phyloP scores from a whole-genome alignment of 1,284 basidiomycete genomes.

The Rhodotorula sp. region DNA sequence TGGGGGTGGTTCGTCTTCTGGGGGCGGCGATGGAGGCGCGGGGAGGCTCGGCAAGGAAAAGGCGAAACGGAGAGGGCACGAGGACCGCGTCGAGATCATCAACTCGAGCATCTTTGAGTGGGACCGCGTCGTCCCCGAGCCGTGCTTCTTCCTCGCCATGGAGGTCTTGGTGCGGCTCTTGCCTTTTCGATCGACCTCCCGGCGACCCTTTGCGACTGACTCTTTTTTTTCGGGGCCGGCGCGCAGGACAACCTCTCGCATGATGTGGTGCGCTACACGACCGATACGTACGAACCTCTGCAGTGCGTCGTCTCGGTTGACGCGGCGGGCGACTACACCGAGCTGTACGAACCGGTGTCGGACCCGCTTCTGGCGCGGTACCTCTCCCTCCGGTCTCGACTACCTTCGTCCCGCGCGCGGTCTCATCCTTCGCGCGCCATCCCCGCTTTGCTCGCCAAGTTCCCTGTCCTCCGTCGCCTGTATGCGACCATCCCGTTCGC shows the following conservation, averaged over 20 bases:
- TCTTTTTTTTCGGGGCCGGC: neutral
- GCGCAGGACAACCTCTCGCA: slow-evolving; percentile 92
- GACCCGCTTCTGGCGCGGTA: slow-evolving; percentile 80
- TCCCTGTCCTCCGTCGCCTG: slow-evolving; percentile 59
- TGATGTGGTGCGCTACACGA: slow-evolving; percentile 87
- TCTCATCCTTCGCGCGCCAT: slow-evolving; percentile 48
- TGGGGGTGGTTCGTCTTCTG: neutral
- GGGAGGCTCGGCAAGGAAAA: slow-evolving; percentile 50
- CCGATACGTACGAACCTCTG: slow-evolving; percentile 67
- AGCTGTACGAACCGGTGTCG: slow-evolving; percentile 76
- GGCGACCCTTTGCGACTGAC: neutral
- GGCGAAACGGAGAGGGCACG: slow-evolving; percentile 55
- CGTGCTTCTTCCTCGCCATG: slow-evolving; percentile 89
- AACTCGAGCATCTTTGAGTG: slow-evolving; percentile 87
- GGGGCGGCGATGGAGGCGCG: slow-evolving; percentile 25
- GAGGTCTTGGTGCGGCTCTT: slow-evolving; percentile 79
- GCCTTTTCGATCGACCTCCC: neutral
- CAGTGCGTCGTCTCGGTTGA: slow-evolving; percentile 84
- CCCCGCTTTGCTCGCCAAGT: slow-evolving; percentile 39
- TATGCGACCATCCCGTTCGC: slow-evolving; percentile 76
- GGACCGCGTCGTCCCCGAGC: slow-evolving; percentile 69
- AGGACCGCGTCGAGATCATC: slow-evolving; percentile 67
- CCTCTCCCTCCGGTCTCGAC: slow-evolving; percentile 53
- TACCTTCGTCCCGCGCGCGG: slow-evolving; percentile 63
- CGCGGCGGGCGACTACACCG: slow-evolving; percentile 76